Evolutionary conservation across 495 filamentous ascomycete genomes (phyloP), one percentile per base, ranked within the genome.

Genomic region (Aspergillus diversus): DNA sequence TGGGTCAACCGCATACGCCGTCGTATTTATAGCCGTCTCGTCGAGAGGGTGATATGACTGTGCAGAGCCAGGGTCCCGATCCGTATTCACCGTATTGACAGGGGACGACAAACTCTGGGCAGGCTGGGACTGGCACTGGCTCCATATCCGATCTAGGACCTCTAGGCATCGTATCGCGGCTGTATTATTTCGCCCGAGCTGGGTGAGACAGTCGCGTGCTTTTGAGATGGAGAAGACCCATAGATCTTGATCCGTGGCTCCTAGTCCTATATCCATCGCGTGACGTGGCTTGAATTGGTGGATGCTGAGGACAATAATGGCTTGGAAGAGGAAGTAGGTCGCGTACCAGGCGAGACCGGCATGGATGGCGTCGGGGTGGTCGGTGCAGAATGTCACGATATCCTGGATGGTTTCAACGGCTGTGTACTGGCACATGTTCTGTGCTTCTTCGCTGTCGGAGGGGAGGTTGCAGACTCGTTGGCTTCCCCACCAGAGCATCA

Each of bases 401-500:
- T 65, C 63, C 43, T 68, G 66, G 39, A 71, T 68, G 0, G 63
- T 68, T 34, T 68, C 69, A 9, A 71, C 51, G 1, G 66, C 66
- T 0, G 61, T 53, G 47, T 60, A 64, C 15, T 68, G 61, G 50
- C 69, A 71, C 42, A 65, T 65, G 9, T 59, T 65, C 9, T 37
- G 63, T 3, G 69, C 69, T 53, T 71, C 69, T 48, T 64, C 51
- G 27, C 33, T 37, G 33, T 71, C 69, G 0, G 60, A 58, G 6
- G 34, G 33, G 0, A 43, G 48, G n/a, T 15, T 60, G 39, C 63
- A 71, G 4, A 64, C 5, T 7, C 63, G 66, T 21, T 72, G 67
- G 46, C 61, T 72, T 17, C 67, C 67, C 60, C 70, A 67, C 68
- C 70, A 73, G 0, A 70, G 60, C 60, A 73, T 27, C 47, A 70